Conservation (phyloP, 306 rosid species). For the Trifolium pratense region DNA sequence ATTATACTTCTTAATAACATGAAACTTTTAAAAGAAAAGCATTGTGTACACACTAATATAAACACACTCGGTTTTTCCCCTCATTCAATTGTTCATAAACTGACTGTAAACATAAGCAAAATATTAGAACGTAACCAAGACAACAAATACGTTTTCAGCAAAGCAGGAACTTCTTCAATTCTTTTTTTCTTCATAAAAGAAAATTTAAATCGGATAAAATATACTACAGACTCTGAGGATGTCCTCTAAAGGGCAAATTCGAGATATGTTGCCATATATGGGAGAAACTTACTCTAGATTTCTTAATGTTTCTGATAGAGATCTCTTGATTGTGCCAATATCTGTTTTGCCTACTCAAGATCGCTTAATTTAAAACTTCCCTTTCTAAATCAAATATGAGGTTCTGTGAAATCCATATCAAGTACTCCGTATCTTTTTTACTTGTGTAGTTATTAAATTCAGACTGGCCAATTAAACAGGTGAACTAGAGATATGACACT, state of each 20-base stretch:
- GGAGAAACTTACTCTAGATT: not conserved
- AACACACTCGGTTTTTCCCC: not conserved
- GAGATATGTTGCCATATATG: not conserved
- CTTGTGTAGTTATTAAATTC: not conserved
- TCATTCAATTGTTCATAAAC: not conserved
- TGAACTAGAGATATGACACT: slow-evolving; percentile 10
- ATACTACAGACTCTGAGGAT: not conserved
- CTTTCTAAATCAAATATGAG: not conserved
- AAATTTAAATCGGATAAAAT: not conserved
- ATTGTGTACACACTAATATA: not conserved
- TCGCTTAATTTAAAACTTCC: slow-evolving; percentile 5
- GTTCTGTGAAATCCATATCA: not conserved
- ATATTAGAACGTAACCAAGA: not conserved
- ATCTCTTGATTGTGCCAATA: not conserved
- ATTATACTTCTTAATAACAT: not conserved
- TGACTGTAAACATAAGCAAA: not conserved
- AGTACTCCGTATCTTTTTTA: no score
- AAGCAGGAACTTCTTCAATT: not conserved
- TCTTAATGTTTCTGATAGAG: not conserved
- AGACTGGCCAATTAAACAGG: not conserved
- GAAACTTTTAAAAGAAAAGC: not conserved
- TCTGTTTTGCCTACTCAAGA: not conserved
- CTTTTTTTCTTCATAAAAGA: slow-evolving; percentile 1
- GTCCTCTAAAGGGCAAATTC: not conserved
- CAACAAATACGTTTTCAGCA: not conserved